Percentiles rank a stretch among this genome's conserved stretches.
These are phyloP conservation scores for Kodamaea nitidulidarum DNA, from an alignment of 805 yeast genomes.

Conservation along the genomic window DNA sequence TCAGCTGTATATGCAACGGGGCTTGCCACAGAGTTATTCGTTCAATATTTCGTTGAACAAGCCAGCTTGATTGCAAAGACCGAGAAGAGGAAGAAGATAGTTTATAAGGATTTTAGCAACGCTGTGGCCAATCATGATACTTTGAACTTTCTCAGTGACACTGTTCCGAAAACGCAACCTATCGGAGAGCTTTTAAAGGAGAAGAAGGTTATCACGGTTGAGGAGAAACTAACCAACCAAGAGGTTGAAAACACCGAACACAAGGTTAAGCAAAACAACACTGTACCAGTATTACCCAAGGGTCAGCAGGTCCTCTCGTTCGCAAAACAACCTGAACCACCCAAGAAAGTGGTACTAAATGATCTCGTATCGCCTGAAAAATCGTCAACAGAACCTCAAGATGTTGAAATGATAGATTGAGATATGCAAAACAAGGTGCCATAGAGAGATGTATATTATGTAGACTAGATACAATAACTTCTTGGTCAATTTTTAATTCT, in stretches of 20 bases:
- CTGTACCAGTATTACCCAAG: conserved; percentile 16
- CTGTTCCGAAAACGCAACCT: conserved; percentile 61
- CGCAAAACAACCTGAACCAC: conserved; percentile 8
- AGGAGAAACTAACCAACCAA: conserved; percentile 8
- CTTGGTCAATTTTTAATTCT: no score
- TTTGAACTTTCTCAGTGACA: conserved; percentile 57
- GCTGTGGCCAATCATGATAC: conserved; percentile 60
- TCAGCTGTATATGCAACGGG: conserved; percentile 73
- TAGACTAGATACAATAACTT: no score
- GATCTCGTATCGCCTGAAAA: conserved; percentile 27
- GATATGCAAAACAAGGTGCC: no score
- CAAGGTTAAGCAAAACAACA: conserved; percentile 14
- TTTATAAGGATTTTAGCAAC: conserved; percentile 63
- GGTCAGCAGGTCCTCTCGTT: conserved; percentile 41
- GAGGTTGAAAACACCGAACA: conserved; percentile 7
- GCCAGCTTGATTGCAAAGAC: conserved; percentile 62
- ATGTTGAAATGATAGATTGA: conserved; percentile 14
- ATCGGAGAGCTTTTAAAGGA: conserved; percentile 43
- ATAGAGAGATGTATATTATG: no score
- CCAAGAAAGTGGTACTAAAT: conserved; percentile 31
- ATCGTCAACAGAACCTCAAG: conserved; percentile 7
- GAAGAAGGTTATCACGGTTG: conserved; percentile 29
- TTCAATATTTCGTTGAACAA: conserved; percentile 66
- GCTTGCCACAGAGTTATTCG: conserved; percentile 72
- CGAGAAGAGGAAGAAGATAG: conserved; percentile 64